Evolutionary conservation across 2,329 filamentous ascomycete species (phyloP).

Genomic region (Alternaria sp.): DNA sequence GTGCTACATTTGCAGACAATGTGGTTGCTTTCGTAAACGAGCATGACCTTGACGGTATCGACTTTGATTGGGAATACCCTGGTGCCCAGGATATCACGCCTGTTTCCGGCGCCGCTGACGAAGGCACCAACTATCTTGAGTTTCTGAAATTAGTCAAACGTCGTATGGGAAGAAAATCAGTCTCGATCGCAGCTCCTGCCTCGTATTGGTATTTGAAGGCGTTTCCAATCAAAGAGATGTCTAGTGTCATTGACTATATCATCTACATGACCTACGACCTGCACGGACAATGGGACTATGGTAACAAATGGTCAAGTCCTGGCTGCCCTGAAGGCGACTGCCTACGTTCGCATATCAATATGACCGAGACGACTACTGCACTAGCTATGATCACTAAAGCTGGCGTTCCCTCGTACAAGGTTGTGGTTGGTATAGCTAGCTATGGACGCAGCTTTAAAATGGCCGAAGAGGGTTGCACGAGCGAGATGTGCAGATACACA

Average conservation of each 20-base stretch:
- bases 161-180: slow-evolving; percentile 9
- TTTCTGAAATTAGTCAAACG: slow-evolving; percentile 25
- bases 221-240: slow-evolving; percentile 32
- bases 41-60: slow-evolving; percentile 45
- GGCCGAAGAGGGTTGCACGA: slow-evolving; percentile 43
- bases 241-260: slow-evolving; percentile 37
- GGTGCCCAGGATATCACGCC: no score
- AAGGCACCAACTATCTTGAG: slow-evolving; percentile 42
- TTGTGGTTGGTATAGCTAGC: slow-evolving; percentile 47
- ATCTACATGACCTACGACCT: slow-evolving; percentile 50
- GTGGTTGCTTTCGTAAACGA: slow-evolving; percentile 32
- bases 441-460: slow-evolving; percentile 51
- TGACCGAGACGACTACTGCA: slow-evolving; percentile 47
- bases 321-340: slow-evolving; percentile 45
- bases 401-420: slow-evolving; percentile 38
- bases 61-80: slow-evolving; percentile 57
- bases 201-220: slow-evolving; percentile 44
- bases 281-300: slow-evolving; percentile 55
- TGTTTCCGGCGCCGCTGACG: no score
- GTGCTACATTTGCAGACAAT: slow-evolving; percentile 38
- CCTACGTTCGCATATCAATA: slow-evolving; percentile 50
- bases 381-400: slow-evolving; percentile 53
- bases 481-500: slow-evolving; percentile 46
- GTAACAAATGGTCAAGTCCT: slow-evolving; percentile 35
- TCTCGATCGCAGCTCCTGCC: slow-evolving; percentile 40